Evolutionary conservation across 352 stramenopile genomes (phyloP).

Genomic region (Aphanomyces stellatus): DNA sequence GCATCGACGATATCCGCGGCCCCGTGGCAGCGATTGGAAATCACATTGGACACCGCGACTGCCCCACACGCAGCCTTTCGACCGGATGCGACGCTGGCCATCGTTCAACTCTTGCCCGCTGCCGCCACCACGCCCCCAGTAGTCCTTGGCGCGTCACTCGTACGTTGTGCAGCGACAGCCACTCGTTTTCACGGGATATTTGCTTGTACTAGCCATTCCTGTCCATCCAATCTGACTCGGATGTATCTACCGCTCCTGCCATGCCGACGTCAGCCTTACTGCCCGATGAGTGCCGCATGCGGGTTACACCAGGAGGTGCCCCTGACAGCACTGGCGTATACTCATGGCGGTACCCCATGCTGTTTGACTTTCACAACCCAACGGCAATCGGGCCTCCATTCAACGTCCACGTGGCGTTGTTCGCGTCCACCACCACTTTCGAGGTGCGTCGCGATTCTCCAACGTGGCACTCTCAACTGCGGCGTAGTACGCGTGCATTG

Average conservation of each 20-base stretch:
- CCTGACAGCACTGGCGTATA: background rate
- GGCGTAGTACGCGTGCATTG: slow-evolving; percentile 8
- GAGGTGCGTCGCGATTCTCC: no score
- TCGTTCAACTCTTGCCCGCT: slow-evolving; percentile 2
- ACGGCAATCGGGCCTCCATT: background rate
- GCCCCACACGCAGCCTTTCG: background rate
- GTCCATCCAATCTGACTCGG: no score
- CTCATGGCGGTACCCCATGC: slow-evolving; percentile 10
- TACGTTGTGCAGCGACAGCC: background rate
- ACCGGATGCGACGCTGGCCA: background rate
- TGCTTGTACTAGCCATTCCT: background rate
- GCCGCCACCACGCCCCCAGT: background rate
- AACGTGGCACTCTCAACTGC: no score
- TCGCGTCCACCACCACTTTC: no score
- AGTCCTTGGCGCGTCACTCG: background rate
- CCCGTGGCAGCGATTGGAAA: background rate
- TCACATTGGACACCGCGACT: slow-evolving; percentile 2
- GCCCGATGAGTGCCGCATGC: no score
- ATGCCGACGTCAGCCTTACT: background rate
- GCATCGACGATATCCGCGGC: no score
- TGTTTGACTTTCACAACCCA: slow-evolving; percentile 15
- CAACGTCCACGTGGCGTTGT: background rate
- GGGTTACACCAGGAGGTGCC: background rate
- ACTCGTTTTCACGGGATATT: background rate
- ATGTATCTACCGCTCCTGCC: no score